These are phyloP conservation scores for Ophiocordyceps sinensis DNA, from an alignment of 2,329 filamentous ascomycete genomes.

Conservation along the genomic window DNA sequence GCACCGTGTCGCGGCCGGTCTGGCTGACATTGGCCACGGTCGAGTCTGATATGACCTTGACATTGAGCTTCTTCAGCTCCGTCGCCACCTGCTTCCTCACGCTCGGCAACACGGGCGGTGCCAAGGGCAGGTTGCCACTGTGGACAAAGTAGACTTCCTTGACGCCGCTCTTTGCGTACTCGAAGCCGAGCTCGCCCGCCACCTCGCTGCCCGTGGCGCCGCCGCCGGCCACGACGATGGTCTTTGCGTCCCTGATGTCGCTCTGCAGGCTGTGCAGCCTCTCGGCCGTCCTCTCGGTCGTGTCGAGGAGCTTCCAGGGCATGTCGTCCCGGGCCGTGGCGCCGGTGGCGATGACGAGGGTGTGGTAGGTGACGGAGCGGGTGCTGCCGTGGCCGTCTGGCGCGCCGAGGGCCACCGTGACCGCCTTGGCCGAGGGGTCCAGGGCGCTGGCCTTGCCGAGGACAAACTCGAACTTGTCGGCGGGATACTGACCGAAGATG, in stretches of 20 bases:
- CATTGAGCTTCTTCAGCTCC: slow-evolving; percentile 28
- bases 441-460: slow-evolving; percentile 30
- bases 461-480: slow-evolving; percentile 35
- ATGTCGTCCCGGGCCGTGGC: slow-evolving; percentile 24
- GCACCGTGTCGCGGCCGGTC: slow-evolving; percentile 12
- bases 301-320: slow-evolving; percentile 34
- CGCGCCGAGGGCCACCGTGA: slow-evolving; percentile 23
- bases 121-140: slow-evolving; percentile 23
- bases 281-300: slow-evolving; percentile 25
- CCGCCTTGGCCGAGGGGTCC: slow-evolving; percentile 24
- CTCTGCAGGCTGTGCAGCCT: slow-evolving; percentile 20
- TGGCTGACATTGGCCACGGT: slow-evolving; percentile 17
- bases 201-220: slow-evolving; percentile 36
- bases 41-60: slow-evolving; percentile 24
- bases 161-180: slow-evolving; percentile 24
- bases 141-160: slow-evolving; percentile 34
- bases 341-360: slow-evolving; percentile 41
- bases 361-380: slow-evolving; percentile 32
- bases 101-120: slow-evolving; percentile 14
- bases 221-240: slow-evolving; percentile 36
- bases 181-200: slow-evolving; percentile 34
- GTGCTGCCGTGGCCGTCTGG: slow-evolving; percentile 7
- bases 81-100: slow-evolving; percentile 23
- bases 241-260: slow-evolving; percentile 25
- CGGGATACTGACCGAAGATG: slow-evolving; percentile 32